Conservation (phyloP, 2,329 filamentous ascomycete genomes). For the Aspergillus tanneri region DNA sequence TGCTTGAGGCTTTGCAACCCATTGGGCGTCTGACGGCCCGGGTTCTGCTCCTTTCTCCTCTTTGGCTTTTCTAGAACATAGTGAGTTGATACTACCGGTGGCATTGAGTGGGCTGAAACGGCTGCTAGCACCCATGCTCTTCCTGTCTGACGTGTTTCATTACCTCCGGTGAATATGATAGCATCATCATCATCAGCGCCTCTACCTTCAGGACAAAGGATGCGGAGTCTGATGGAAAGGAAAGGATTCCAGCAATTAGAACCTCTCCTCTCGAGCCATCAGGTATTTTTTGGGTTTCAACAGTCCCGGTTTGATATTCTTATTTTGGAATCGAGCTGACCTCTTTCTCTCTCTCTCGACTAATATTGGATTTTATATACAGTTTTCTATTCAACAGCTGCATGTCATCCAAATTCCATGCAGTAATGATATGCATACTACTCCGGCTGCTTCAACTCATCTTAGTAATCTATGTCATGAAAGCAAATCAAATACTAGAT, state of each 20-base stretch:
- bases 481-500: no score
- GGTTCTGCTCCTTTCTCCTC: constrained; percentile 3
- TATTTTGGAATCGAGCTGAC: no score
- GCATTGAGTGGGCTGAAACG: background rate
- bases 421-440: background rate
- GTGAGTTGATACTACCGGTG: constrained; percentile 15
- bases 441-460: background rate
- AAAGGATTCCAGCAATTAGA: background rate
- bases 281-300: background rate
- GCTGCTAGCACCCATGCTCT: constrained; percentile 9
- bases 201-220: background rate
- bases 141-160: constrained; percentile 9
- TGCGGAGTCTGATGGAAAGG: background rate
- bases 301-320: no score
- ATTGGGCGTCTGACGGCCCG: constrained; percentile 12
- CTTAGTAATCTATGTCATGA: background rate
- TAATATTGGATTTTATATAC: background rate
- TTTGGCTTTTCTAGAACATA: constrained; percentile 19
- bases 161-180: background rate
- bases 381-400: background rate
- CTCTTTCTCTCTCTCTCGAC: background rate
- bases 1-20: constrained; percentile 6
- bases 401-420: background rate
- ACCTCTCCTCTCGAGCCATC: background rate
- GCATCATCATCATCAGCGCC: background rate